A percentile compares a stretch with the other conserved stretches of the same genome.
Evolutionary conservation across 768 basidiomycete species (phyloP).

Genomic region (Xanthoconium stramineum): DNA sequence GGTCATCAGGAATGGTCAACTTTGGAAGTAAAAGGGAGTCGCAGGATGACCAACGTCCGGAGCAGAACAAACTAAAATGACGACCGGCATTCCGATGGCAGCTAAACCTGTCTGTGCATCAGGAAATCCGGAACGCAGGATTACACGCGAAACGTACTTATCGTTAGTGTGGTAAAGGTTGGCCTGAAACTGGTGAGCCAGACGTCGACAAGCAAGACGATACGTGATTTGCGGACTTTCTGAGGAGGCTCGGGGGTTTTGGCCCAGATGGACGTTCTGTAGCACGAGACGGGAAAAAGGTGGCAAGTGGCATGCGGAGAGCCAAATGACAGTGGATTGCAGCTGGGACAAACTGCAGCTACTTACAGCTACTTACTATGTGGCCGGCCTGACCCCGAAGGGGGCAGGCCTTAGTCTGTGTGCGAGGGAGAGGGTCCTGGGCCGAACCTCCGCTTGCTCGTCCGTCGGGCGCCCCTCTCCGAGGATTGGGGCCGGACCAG

Average conservation of each 20-base stretch:
- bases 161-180: conserved; percentile 89
- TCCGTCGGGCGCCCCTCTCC: no score
- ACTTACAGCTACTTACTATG: no score
- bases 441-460: no score
- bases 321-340: no score
- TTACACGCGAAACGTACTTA: conserved; percentile 45
- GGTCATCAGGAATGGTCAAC: conserved; percentile 78
- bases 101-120: conserved; percentile 39
- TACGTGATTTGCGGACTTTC: conserved; percentile 68
- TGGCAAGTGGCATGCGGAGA: no score
- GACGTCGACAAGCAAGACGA: conserved; percentile 66
- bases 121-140: neutral
- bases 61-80: conserved; percentile 85
- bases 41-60: conserved; percentile 67
- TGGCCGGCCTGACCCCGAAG: no score
- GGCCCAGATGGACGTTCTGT: conserved; percentile 73
- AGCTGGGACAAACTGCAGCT: no score
- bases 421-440: no score
- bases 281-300: no score
- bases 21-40: conserved; percentile 73
- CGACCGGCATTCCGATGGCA: conserved; percentile 87
- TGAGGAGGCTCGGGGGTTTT: conserved; percentile 69
- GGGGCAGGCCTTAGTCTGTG: no score
- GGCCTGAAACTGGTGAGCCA: conserved; percentile 83
- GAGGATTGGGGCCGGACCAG: no score